Conservation (phyloP, 2,329 filamentous ascomycete genomes). For the Pestalotiopsis sp. region DNA sequence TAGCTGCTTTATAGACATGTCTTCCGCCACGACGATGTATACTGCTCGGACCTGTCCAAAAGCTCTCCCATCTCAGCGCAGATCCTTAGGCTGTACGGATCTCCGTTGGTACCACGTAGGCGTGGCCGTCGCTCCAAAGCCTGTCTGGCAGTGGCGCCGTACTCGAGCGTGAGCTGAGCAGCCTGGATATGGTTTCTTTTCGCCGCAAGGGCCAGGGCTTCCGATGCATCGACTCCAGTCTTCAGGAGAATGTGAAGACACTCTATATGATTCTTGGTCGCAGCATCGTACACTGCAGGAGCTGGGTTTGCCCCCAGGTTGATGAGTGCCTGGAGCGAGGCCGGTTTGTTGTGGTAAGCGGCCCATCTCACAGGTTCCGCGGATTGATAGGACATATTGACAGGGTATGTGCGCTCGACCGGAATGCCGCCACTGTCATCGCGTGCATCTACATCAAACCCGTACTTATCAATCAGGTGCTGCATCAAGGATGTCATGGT, state of each 20-base stretch:
- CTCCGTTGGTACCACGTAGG: not conserved
- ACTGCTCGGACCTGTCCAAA: too few relatives aligned
- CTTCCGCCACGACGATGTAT: too few relatives aligned
- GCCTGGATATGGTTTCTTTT: not conserved
- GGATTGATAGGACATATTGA: not conserved
- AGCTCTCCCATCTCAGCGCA: too few relatives aligned
- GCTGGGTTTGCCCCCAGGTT: not conserved
- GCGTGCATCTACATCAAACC: not conserved
- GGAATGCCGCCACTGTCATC: not conserved
- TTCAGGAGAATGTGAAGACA: not conserved
- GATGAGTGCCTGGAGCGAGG: not conserved
- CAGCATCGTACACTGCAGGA: not conserved
- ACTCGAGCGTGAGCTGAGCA: not conserved
- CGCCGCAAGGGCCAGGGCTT: not conserved
- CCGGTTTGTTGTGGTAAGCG: not conserved
- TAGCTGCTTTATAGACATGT: too few relatives aligned
- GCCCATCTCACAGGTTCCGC: not conserved
- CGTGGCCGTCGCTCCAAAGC: not conserved
- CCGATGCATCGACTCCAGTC: not conserved
- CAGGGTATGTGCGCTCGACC: not conserved
- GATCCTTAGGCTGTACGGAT: too few relatives aligned
- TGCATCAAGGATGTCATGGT: not conserved
- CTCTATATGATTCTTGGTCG: not conserved
- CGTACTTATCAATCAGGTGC: not conserved
- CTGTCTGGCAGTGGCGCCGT: not conserved